Percentiles rank a stretch among this genome's conserved stretches.
phyloP scores from a whole-genome alignment of 2,329 filamentous ascomycete species.

The Mariannaea sp. region DNA sequence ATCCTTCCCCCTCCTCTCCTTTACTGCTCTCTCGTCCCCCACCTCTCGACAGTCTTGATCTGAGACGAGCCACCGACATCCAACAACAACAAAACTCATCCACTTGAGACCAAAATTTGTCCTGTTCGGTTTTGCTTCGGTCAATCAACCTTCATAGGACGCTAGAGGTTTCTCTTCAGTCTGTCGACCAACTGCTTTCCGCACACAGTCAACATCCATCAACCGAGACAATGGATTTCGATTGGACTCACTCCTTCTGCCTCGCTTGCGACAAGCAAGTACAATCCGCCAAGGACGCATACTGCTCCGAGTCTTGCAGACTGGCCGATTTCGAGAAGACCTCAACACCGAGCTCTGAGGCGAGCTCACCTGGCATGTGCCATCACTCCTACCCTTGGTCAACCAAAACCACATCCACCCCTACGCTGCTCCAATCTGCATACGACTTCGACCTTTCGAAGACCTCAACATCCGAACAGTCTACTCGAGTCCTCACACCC shows the following conservation, averaged over 20 bases:
- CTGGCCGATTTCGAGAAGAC: constrained; percentile 84
- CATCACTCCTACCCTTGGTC: constrained; percentile 58
- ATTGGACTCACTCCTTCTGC: constrained; percentile 92
- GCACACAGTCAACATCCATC: constrained; percentile 18
- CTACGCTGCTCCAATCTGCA: constrained; percentile 70
- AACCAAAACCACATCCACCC: constrained; percentile 49
- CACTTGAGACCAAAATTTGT: constrained; percentile 13
- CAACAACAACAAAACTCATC: constrained; percentile 20
- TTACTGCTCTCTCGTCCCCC: constrained; percentile 19
- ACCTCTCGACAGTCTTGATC: constrained; percentile 5
- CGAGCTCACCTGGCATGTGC: constrained; percentile 60
- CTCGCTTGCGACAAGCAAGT: constrained; percentile 81
- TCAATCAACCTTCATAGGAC: constrained; percentile 18
- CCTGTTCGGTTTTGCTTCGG: constrained; percentile 14
- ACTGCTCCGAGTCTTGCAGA: constrained; percentile 92
- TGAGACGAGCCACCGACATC: constrained; percentile 16
- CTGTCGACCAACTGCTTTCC: constrained; percentile 19
- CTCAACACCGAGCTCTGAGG: constrained; percentile 59
- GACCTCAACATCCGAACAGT: constrained; percentile 41
- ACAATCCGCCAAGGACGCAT: constrained; percentile 78
- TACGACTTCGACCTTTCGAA: constrained; percentile 74
- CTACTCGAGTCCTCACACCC: constrained; percentile 58
- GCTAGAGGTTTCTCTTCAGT: constrained; percentile 14
- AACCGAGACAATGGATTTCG: constrained; percentile 56
- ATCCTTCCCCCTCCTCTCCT: no score